These are phyloP conservation scores for Rhodosporidiobolus odoratus DNA, from an alignment of 768 basidiomycete genomes.

Conservation along the genomic window DNA sequence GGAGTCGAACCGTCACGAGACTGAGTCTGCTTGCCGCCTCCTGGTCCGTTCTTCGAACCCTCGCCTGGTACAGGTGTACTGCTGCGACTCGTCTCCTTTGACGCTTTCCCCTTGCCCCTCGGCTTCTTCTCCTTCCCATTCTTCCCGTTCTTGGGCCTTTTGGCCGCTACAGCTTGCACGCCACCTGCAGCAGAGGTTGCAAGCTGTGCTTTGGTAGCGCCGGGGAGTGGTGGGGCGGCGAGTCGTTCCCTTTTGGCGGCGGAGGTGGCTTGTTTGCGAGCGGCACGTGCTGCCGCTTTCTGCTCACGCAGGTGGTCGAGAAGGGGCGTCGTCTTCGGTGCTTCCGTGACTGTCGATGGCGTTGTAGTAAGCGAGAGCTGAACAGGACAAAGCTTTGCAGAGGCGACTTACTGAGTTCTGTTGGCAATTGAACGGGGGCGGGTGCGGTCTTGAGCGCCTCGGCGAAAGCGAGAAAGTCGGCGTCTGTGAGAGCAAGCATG, in stretches of 20 bases:
- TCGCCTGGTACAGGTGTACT: constrained; percentile 7
- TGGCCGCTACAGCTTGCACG: neutral
- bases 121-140: constrained; percentile 17
- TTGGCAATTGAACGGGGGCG: constrained; percentile 51
- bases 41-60: neutral
- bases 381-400: neutral
- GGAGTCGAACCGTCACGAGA: neutral
- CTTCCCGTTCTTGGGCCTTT: constrained; percentile 12
- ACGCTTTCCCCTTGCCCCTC: constrained; percentile 3
- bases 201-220: constrained; percentile 8
- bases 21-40: neutral
- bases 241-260: constrained; percentile 47
- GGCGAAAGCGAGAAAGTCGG: constrained; percentile 56
- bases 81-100: constrained; percentile 9
- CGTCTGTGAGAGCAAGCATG: constrained; percentile 40
- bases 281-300: constrained; percentile 54
- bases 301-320: constrained; percentile 88
- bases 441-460: constrained; percentile 59
- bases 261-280: constrained; percentile 58
- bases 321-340: constrained; percentile 79
- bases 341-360: constrained; percentile 31
- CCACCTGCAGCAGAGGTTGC: neutral
- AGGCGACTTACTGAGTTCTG: constrained; percentile 8
- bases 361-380: neutral
- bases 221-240: neutral